These are phyloP conservation scores for Cystoderma amianthinum DNA, from an alignment of 768 basidiomycete genomes.

Conservation along the genomic window DNA sequence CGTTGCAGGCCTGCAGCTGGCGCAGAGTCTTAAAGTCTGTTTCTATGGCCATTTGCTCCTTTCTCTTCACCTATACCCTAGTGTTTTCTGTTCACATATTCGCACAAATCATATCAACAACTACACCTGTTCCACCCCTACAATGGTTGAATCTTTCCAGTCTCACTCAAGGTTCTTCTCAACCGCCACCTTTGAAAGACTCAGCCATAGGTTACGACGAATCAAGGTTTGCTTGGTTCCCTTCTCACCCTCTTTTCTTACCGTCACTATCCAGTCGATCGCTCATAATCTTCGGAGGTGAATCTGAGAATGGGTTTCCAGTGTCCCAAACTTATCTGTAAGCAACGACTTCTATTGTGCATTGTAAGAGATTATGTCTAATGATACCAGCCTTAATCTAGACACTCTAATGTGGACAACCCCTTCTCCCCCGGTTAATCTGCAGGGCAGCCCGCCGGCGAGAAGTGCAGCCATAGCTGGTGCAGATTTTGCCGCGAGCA, in stretches of 20 bases:
- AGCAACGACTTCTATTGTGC: conserved; percentile 13
- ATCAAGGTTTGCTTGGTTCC: conserved; percentile 20
- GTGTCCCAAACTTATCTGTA: conserved; percentile 67
- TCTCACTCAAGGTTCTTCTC: conserved; percentile 44
- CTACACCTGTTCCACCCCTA: conserved; percentile 51
- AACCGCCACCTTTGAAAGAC: conserved; percentile 61
- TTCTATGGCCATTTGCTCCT: conserved; percentile 12
- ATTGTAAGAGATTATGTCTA: conserved; percentile 4
- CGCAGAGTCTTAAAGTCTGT: no score
- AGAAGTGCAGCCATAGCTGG: conserved; percentile 62
- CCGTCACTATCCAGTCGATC: conserved; percentile 40
- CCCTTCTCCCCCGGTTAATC: conserved; percentile 44
- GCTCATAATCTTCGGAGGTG: conserved; percentile 70
- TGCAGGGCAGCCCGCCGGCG: conserved; percentile 44
- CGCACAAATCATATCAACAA: conserved; percentile 46
- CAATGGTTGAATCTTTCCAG: conserved; percentile 72
- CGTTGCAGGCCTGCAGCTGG: no score
- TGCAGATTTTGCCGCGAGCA: conserved; percentile 73
- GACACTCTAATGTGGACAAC: conserved; percentile 52
- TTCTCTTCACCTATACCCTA: conserved; percentile 18
- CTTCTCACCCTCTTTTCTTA: conserved; percentile 6
- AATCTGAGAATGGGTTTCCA: conserved; percentile 56
- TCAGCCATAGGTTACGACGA: conserved; percentile 63
- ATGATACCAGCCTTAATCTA: conserved; percentile 49
- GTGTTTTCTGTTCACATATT: conserved; percentile 13